Base-by-base conservation (phyloP, 106 monocot species). In the Apostasia shenzhenica region DNA sequence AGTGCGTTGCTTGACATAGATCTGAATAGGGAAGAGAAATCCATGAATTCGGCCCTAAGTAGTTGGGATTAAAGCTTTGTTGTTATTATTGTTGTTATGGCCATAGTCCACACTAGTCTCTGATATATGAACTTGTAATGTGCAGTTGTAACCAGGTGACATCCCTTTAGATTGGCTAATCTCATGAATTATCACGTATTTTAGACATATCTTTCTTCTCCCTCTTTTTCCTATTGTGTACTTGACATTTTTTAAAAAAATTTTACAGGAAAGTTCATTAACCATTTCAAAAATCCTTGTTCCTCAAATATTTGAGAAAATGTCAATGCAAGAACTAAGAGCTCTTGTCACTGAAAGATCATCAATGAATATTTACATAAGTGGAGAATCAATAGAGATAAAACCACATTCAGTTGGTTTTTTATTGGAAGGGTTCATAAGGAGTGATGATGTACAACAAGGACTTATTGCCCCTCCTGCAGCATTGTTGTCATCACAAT, bases 361-460 rank as follows among this genome's bases (percentile, higher is more conserved):
- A 56, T 83, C 59, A 45, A 87, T 99, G 90, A 93, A 83, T 12
- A 76, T 80, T 48, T 81, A 87, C 61, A 66, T 87, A 73, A 87
- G 84, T 70, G 99, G 99, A 75, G 99, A 99, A 77, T 41, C 78
- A 43, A 76, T 99, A 2, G 85, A 88, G 74, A 68, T 88, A 14
- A 63, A 14, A 49, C 66, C 62, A 41, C 87, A 83, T 78, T 69
- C 57, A 65, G 45, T 93, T 61, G 89, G 81, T 12, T 67, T 99
- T 68, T 66, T 99, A 41, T 81, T 99, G 59, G 93, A 99, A 81
- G 99, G 99, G 55, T 93, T 85, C 78, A 46, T 99, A 70, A 87
- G 76, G 71, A 63, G 75, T 45, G 78, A 83, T 68, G 81, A 70
- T 71, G 66, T 44, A 41, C 72, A 73, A 9, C 74, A 87, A 63